phyloP scores from a whole-genome alignment of 805 yeast species.

The Monosporozyma siamensis region DNA sequence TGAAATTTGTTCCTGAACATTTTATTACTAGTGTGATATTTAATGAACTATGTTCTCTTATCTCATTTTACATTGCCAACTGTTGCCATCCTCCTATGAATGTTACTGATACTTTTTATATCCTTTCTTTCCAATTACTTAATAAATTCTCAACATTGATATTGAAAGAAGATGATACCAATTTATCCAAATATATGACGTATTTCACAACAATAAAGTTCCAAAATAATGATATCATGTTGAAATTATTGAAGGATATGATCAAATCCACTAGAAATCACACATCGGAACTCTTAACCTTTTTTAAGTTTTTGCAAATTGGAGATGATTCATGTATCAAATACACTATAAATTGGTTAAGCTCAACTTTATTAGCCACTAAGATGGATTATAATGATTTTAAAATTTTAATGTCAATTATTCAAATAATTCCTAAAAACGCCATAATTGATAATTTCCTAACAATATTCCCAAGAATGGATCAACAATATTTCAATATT shows the following conservation, averaged over 20 bases:
- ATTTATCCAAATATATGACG: not conserved
- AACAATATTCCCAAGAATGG: constrained; percentile 2
- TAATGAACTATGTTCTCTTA: not conserved
- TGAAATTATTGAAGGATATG: not conserved
- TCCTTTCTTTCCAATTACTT: not conserved
- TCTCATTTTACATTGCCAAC: not conserved
- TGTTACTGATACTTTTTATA: not conserved
- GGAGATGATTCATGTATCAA: constrained; percentile 6
- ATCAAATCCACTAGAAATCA: not conserved
- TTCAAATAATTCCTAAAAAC: constrained; percentile 10
- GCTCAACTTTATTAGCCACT: constrained; percentile 18
- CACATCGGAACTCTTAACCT: constrained; percentile 5
- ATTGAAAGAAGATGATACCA: not conserved
- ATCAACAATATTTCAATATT: not conserved
- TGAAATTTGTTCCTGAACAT: not conserved
- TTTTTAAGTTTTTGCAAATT: constrained; percentile 8
- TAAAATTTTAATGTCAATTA: constrained; percentile 11
- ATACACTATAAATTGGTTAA: constrained; percentile 19
- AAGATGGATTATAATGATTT: constrained; percentile 11
- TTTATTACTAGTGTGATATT: not conserved
- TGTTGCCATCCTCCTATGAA: not conserved
- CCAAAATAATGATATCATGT: not conserved
- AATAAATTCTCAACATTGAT: constrained; percentile 1
- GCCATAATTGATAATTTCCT: constrained; percentile 15
- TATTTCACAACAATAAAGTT: not conserved